A percentile compares a stretch with the other conserved stretches of the same genome.
Conservation (phyloP, 2,329 filamentous ascomycete genomes). For the Cladorrhinum sp. region DNA sequence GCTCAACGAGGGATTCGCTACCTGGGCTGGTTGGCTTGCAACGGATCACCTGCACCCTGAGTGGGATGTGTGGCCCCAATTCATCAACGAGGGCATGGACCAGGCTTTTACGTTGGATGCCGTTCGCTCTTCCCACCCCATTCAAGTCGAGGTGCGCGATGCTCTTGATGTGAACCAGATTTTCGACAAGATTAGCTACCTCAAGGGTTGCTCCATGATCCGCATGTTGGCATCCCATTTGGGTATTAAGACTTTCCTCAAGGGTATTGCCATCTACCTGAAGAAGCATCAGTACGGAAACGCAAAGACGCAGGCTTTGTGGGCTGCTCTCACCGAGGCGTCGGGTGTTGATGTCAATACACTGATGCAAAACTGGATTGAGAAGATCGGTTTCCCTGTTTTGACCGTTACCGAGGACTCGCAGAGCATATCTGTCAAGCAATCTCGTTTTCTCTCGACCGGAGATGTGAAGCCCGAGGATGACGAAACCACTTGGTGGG, state of each 20-base stretch:
- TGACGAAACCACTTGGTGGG: constrained; percentile 92
- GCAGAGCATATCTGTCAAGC: constrained; percentile 76
- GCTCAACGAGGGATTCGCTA: constrained; percentile 97
- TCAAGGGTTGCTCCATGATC: constrained; percentile 94
- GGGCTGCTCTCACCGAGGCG: constrained; percentile 81
- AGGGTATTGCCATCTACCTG: constrained; percentile 86
- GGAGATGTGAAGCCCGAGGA: constrained; percentile 90
- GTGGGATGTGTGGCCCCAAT: constrained; percentile 97
- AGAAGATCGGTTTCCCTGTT: constrained; percentile 91
- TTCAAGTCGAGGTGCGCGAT: constrained; percentile 91
- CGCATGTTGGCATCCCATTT: constrained; percentile 93
- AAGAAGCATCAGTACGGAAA: constrained; percentile 85
- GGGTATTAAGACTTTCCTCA: constrained; percentile 81
- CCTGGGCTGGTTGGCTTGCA: constrained; percentile 95
- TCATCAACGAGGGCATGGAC: constrained; percentile 93
- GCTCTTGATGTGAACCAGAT: constrained; percentile 97
- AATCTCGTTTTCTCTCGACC: constrained; percentile 85
- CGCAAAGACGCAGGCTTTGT: constrained; percentile 87
- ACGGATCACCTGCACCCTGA: constrained; percentile 90
- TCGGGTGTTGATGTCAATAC: constrained; percentile 81
- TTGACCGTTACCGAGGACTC: constrained; percentile 81
- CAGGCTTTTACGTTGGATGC: constrained; percentile 86
- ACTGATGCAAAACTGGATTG: constrained; percentile 94
- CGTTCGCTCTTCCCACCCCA: constrained; percentile 88
- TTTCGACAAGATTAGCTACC: constrained; percentile 93